These are phyloP conservation scores for Grigorovia transvaalensis DNA, from an alignment of 805 yeast genomes.

Conservation along the genomic window DNA sequence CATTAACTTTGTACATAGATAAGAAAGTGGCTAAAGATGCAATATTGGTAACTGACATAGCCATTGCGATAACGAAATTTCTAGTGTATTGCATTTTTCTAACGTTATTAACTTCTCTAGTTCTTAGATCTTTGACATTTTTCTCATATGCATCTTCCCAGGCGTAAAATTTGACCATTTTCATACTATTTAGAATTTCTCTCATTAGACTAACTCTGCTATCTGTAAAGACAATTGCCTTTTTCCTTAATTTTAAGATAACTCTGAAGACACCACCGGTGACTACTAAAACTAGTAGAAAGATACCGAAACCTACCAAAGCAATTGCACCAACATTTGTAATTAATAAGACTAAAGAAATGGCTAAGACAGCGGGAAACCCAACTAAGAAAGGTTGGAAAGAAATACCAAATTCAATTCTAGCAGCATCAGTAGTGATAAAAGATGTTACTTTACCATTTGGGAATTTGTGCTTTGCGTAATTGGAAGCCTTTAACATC, in stretches of 20 bases:
- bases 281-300: constrained; percentile 31
- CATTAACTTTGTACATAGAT: constrained; percentile 36
- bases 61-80: constrained; percentile 52
- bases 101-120: constrained; percentile 50
- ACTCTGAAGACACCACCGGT: constrained; percentile 40
- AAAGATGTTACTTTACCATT: constrained; percentile 64
- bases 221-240: constrained; percentile 62
- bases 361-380: constrained; percentile 53
- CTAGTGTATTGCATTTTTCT: constrained; percentile 55
- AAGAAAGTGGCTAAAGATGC: constrained; percentile 58
- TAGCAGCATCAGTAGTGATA: constrained; percentile 71
- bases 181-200: constrained; percentile 70
- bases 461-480: constrained; percentile 50
- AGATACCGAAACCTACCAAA: constrained; percentile 56
- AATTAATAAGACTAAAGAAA: constrained; percentile 54
- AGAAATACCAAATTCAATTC: constrained; percentile 68
- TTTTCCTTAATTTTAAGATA: constrained; percentile 45
- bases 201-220: constrained; percentile 63
- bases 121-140: constrained; percentile 45
- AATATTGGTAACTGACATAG: constrained; percentile 56
- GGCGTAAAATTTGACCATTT: constrained; percentile 76
- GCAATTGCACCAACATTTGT: constrained; percentile 65
- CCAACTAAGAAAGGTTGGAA: constrained; percentile 55
- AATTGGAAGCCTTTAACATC: constrained; percentile 49
- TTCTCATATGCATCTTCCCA: constrained; percentile 79